Percentiles rank a stretch among this genome's conserved stretches.
phyloP scores from a whole-genome alignment of 164 flowering plant genomes.

The Berberis thunbergii region DNA sequence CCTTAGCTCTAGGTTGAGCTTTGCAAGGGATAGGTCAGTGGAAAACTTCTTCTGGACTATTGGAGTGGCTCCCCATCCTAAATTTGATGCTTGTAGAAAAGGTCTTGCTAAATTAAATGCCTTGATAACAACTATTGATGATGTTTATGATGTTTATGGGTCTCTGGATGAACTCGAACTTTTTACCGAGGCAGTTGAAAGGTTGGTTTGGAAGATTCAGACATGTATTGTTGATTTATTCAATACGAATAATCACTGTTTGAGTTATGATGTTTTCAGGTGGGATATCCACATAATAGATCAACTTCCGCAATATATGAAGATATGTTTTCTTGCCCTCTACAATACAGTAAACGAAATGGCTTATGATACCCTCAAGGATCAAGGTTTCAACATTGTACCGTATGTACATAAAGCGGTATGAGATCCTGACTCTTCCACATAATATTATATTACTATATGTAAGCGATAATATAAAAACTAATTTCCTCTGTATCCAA shows the following conservation, averaged over 20 bases:
- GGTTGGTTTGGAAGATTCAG: not conserved
- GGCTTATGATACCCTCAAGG: too few relatives aligned
- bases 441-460: too few relatives aligned
- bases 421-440: too few relatives aligned
- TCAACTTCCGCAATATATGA: too few relatives aligned
- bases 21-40: too few relatives aligned
- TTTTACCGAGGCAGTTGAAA: not conserved
- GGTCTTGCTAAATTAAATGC: not conserved
- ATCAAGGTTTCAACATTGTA: too few relatives aligned
- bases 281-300: too few relatives aligned
- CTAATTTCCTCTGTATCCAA: too few relatives aligned
- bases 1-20: not conserved
- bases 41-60: not conserved
- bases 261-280: not conserved
- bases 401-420: too few relatives aligned
- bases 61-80: not conserved
- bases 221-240: not conserved
- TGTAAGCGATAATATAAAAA: too few relatives aligned
- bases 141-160: not conserved
- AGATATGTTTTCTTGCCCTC: too few relatives aligned
- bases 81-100: not conserved
- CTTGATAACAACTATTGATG: not conserved
- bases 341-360: too few relatives aligned
- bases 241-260: not conserved
- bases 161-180: not conserved